These are phyloP conservation scores for Puccinellia tenuiflora DNA, from an alignment of 176 grass and related monocot species.

Conservation along the genomic window DNA sequence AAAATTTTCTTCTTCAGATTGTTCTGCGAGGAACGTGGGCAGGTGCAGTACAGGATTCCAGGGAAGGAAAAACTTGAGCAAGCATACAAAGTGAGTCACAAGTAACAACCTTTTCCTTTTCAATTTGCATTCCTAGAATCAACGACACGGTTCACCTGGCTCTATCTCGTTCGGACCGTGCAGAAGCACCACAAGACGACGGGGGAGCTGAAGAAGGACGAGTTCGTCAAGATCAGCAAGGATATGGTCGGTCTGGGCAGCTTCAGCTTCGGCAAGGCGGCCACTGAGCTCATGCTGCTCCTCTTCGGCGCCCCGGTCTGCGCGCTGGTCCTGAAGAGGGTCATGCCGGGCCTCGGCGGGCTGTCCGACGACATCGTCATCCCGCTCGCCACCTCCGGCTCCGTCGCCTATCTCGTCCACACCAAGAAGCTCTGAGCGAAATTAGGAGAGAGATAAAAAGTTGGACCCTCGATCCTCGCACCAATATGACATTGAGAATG, in stretches of 20 bases:
- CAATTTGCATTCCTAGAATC: neutral
- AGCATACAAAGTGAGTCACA: slow-evolving; percentile 3
- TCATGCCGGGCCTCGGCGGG: slow-evolving; percentile 43
- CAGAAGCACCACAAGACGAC: slow-evolving; percentile 18
- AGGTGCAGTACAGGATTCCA: slow-evolving; percentile 44
- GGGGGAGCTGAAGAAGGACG: neutral
- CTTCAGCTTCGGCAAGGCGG: slow-evolving; percentile 37
- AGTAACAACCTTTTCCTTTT: neutral
- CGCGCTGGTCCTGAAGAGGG: slow-evolving; percentile 29
- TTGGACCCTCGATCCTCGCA: too few relatives aligned
- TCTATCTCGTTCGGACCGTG: neutral
- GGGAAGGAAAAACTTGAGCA: neutral
- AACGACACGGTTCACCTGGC: neutral
- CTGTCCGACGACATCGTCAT: slow-evolving; percentile 56
- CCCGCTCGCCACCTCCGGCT: slow-evolving; percentile 42
- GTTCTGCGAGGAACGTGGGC: slow-evolving; percentile 44
- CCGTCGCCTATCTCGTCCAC: slow-evolving; percentile 32
- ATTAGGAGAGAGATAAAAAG: too few relatives aligned
- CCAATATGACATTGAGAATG: too few relatives aligned
- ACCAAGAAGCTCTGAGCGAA: slow-evolving; percentile 41
- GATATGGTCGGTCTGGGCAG: slow-evolving; percentile 8
- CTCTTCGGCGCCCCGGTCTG: slow-evolving; percentile 42
- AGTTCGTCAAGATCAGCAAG: slow-evolving; percentile 34
- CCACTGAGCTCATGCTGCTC: neutral
- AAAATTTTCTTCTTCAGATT: slow-evolving; percentile 25